phyloP scores from a whole-genome alignment of 2,329 filamentous ascomycete genomes.

The Colletotrichum simmondsii region DNA sequence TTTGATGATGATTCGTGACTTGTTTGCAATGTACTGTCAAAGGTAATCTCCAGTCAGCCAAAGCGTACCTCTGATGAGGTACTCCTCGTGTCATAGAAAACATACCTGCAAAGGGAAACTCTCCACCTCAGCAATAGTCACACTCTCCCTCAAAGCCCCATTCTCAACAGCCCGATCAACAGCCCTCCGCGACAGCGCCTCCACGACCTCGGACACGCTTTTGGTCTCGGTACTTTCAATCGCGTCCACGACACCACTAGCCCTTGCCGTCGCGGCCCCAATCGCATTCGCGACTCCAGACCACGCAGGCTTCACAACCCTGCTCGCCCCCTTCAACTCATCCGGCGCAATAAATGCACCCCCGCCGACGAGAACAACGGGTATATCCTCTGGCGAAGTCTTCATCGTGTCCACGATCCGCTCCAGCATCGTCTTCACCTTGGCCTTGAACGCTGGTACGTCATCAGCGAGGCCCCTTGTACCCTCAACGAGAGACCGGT shows the following conservation, averaged over 20 bases:
- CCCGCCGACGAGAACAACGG: slow-evolving; percentile 72
- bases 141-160: slow-evolving; percentile 56
- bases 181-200: slow-evolving; percentile 52
- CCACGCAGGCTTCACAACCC: slow-evolving; percentile 66
- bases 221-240: slow-evolving; percentile 59
- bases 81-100: neutral
- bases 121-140: slow-evolving; percentile 63
- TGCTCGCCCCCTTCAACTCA: slow-evolving; percentile 64
- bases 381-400: slow-evolving; percentile 66
- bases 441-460: slow-evolving; percentile 48
- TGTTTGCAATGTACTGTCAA: slow-evolving; percentile 60
- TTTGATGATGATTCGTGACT: slow-evolving; percentile 66
- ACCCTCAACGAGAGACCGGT: slow-evolving; percentile 48
- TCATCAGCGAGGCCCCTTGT: slow-evolving; percentile 43
- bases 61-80: too few species aligned
- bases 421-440: slow-evolving; percentile 64
- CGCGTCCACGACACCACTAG: slow-evolving; percentile 64
- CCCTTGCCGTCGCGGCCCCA: slow-evolving; percentile 70
- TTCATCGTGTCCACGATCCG: slow-evolving; percentile 72
- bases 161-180: slow-evolving; percentile 56
- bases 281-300: slow-evolving; percentile 73
- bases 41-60: too few species aligned
- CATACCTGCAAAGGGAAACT: slow-evolving; percentile 63
- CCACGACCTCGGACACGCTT: slow-evolving; percentile 48
- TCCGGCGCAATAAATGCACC: slow-evolving; percentile 69